Evolutionary conservation across 1,284 basidiomycete genomes (phyloP).

Genomic region (Microbotryum intermedium): DNA sequence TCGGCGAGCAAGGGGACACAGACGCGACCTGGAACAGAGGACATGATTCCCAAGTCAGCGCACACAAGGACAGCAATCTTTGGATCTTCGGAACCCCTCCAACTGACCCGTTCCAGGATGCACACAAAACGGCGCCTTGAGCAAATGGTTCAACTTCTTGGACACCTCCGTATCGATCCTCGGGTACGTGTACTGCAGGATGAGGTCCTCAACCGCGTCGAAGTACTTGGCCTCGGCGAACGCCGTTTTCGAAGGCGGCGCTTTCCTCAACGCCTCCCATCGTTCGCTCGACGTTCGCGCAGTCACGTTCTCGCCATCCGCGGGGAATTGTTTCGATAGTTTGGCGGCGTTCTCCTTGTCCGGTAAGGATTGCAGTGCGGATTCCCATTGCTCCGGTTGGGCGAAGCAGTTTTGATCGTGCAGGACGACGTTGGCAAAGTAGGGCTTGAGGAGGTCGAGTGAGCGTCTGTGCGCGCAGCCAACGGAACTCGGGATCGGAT

Average conservation of each 20-base stretch:
- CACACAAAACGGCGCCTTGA: constrained; percentile 94
- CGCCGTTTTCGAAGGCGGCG: background rate
- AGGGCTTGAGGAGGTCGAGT: constrained; percentile 48
- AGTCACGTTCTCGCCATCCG: background rate
- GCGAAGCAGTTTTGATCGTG: constrained; percentile 80
- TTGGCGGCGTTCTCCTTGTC: constrained; percentile 47
- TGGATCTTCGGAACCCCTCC: background rate
- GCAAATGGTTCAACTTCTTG: constrained; percentile 92
- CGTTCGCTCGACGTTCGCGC: constrained; percentile 12
- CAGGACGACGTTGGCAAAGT: constrained; percentile 65
- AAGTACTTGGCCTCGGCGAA: constrained; percentile 32
- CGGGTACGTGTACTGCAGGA: constrained; percentile 93
- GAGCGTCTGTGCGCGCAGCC: constrained; percentile 31
- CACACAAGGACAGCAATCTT: background rate
- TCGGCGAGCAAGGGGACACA: constrained; percentile 76
- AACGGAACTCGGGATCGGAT: background rate
- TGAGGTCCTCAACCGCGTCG: constrained; percentile 67
- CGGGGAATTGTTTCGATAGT: constrained; percentile 4
- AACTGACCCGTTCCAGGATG: constrained; percentile 73
- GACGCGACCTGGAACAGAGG: constrained; percentile 56
- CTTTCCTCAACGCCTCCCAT: constrained; percentile 3
- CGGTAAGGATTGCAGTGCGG: constrained; percentile 66
- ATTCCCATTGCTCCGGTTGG: constrained; percentile 61
- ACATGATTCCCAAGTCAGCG: background rate
- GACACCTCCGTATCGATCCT: constrained; percentile 94